Evolutionary conservation across 2,329 filamentous ascomycete species (phyloP).

Genomic region (Ophiognomonia clavigignenti-juglandacearum): DNA sequence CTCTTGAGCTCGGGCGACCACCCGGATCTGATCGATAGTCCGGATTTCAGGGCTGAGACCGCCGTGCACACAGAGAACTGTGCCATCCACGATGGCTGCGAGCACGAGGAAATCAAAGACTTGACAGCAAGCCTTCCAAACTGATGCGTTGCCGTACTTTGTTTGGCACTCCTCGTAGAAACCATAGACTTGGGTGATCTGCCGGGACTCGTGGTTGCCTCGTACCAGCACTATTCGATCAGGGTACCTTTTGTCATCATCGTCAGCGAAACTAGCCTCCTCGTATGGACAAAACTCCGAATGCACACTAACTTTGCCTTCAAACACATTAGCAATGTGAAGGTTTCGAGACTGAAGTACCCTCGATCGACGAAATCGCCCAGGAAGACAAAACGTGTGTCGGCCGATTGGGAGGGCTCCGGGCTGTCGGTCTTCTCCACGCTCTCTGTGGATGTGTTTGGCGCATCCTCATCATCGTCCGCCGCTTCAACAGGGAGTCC

Average conservation of each 20-base stretch:
- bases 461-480: conserved; percentile 43
- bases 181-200: conserved; percentile 97
- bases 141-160: conserved; percentile 97
- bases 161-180: conserved; percentile 98
- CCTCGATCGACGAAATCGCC: conserved; percentile 97
- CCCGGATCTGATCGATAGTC: conserved; percentile 97
- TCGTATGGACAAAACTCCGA: background rate
- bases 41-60: conserved; percentile 87
- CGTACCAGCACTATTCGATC: conserved; percentile 93
- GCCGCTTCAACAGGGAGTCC: conserved; percentile 30
- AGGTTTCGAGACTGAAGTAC: conserved; percentile 96
- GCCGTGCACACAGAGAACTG: conserved; percentile 97
- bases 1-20: conserved; percentile 94
- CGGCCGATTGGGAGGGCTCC: conserved; percentile 40
- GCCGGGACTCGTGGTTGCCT: conserved; percentile 95
- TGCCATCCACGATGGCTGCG: conserved; percentile 94
- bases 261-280: conserved; percentile 4
- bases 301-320: conserved; percentile 58
- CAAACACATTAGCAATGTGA: conserved; percentile 92
- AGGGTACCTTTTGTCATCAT: conserved; percentile 68
- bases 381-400: conserved; percentile 56
- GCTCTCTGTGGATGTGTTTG: conserved; percentile 41
- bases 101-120: conserved; percentile 98
- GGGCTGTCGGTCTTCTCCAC: conserved; percentile 32
- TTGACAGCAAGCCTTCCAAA: conserved; percentile 99